These are phyloP conservation scores for Mrakia frigida DNA, from an alignment of 768 basidiomycete species.

Conservation along the genomic window DNA sequence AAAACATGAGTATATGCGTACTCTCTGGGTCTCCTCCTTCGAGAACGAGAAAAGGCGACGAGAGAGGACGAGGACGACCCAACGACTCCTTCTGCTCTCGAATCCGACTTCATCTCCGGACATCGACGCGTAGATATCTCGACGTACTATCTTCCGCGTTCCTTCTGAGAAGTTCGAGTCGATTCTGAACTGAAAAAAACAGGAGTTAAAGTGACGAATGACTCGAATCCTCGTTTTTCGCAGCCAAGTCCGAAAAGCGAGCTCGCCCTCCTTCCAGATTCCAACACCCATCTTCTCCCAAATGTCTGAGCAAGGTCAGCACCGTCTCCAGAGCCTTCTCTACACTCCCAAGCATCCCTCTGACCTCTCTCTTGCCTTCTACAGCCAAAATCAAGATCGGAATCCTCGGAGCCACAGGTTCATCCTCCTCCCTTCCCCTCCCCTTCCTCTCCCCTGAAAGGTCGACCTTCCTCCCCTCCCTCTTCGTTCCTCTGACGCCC, in stretches of 20 bases:
- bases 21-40: no score
- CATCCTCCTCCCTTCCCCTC: constrained; percentile 13
- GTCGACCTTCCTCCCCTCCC: neutral
- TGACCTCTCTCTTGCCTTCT: constrained; percentile 1
- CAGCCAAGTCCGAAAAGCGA: neutral
- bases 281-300: neutral
- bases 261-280: neutral
- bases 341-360: neutral
- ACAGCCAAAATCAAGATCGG: constrained; percentile 46
- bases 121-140: no score
- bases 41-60: no score
- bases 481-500: neutral
- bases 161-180: no score
- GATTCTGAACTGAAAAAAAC: neutral
- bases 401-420: constrained; percentile 47
- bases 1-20: no score
- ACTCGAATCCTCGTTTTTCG: neutral
- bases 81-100: no score
- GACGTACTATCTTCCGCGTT: no score
- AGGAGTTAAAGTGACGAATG: neutral
- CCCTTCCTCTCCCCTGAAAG: neutral
- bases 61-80: no score
- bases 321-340: neutral
- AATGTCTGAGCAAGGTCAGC: constrained; percentile 13
- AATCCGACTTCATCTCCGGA: no score